Evolutionary conservation across 768 basidiomycete species (phyloP).

Genomic region (Coprinopsis marcescibilis): DNA sequence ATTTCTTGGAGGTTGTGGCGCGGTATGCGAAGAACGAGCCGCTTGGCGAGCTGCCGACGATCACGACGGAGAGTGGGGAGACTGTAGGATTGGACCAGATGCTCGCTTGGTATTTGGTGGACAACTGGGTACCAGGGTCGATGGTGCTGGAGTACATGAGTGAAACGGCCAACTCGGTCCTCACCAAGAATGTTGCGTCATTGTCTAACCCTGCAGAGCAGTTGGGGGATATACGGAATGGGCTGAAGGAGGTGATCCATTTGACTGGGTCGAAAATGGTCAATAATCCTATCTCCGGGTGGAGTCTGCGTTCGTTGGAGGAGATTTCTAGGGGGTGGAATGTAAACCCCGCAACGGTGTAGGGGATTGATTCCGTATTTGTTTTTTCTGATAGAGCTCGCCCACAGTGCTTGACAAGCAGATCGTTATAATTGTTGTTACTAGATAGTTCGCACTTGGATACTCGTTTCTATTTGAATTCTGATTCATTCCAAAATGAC

Average conservation of each 20-base stretch:
- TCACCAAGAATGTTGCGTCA: slow-evolving; percentile 54
- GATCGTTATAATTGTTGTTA: too few relatives aligned
- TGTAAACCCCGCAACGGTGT: not conserved
- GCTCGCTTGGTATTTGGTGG: slow-evolving; percentile 67
- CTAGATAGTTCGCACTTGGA: too few relatives aligned
- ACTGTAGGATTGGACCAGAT: slow-evolving; percentile 23
- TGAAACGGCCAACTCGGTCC: slow-evolving; percentile 57
- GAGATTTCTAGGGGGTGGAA: slow-evolving; percentile 61
- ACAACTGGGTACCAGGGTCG: slow-evolving; percentile 66
- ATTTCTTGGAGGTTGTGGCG: slow-evolving; percentile 39
- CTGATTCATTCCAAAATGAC: too few relatives aligned
- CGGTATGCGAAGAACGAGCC: slow-evolving; percentile 44
- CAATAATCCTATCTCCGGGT: slow-evolving; percentile 62
- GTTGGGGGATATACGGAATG: slow-evolving; percentile 31
- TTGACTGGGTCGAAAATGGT: slow-evolving; percentile 80
- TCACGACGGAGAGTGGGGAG: slow-evolving; percentile 9
- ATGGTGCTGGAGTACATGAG: slow-evolving; percentile 59
- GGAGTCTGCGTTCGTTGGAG: slow-evolving; percentile 65
- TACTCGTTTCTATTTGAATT: too few relatives aligned
- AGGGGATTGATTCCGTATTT: not conserved
- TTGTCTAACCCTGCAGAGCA: too few relatives aligned
- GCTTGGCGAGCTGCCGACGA: not conserved
- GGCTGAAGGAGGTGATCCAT: slow-evolving; percentile 82
- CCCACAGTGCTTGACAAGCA: too few relatives aligned
- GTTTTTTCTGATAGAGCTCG: too few relatives aligned